A percentile compares a stretch with the other conserved stretches of the same genome.
Conservation (phyloP, 2,329 filamentous ascomycete species). For the Epichloe elymi region DNA sequence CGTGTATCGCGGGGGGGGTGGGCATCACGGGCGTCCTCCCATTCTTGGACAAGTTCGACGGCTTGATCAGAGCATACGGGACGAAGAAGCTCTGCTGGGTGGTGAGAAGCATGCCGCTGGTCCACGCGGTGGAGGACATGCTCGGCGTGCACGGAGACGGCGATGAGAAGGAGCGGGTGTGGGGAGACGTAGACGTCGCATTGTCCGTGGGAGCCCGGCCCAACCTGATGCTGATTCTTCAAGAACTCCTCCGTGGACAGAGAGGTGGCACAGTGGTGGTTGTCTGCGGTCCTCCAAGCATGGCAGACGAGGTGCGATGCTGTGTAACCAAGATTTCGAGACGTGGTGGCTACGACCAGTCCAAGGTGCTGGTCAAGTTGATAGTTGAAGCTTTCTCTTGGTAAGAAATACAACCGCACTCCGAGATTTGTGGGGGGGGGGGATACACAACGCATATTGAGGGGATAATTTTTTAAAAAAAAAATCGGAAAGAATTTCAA, state of each 20-base stretch:
- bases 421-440: no score
- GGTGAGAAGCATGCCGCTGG: not conserved
- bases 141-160: not conserved
- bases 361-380: not conserved
- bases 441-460: no score
- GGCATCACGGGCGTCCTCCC: not conserved
- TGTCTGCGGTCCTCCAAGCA: not conserved
- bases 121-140: not conserved
- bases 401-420: not conserved
- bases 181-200: not conserved
- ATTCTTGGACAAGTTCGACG: not conserved
- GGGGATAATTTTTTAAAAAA: not conserved
- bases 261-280: not conserved
- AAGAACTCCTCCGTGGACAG: not conserved
- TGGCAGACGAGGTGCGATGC: not conserved
- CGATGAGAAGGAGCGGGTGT: not conserved
- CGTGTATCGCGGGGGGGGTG: not conserved
- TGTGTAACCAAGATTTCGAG: not conserved
- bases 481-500: not conserved
- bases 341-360: not conserved
- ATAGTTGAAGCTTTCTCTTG: not conserved
- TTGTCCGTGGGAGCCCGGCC: not conserved
- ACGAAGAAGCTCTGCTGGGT: not conserved
- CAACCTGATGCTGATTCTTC: not conserved
- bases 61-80: not conserved